A percentile compares a stretch with the other conserved stretches of the same genome.
phyloP scores from a whole-genome alignment of 176 grass and related monocot species.

The Melocanna baccifera region DNA sequence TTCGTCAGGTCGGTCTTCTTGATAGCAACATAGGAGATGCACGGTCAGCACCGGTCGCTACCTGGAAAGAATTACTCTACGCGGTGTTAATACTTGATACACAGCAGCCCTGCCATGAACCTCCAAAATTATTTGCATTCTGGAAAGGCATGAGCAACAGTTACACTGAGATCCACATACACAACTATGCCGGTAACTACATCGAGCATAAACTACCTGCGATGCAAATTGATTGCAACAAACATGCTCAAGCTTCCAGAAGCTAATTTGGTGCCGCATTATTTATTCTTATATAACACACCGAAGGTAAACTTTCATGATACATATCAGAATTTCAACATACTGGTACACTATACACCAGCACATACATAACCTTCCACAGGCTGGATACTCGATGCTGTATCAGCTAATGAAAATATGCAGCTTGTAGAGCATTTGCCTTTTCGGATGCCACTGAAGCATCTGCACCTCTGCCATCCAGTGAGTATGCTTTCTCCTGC shows the following conservation, averaged over 20 bases:
- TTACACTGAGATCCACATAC: not conserved
- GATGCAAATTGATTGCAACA: not conserved
- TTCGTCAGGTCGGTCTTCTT: no score
- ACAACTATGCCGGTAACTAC: not conserved
- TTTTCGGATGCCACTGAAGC: constrained; percentile 40
- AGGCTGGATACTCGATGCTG: not conserved
- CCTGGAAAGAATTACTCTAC: no score
- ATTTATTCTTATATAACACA: constrained; percentile 12
- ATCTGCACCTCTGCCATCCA: constrained; percentile 39
- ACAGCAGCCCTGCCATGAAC: no score
- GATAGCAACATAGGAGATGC: no score
- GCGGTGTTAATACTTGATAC: no score
- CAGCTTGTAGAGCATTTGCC: constrained; percentile 41
- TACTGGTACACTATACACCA: not conserved
- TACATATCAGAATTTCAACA: not conserved
- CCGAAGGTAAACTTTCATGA: not conserved
- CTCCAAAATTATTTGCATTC: no score
- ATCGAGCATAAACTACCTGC: not conserved
- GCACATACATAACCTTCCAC: not conserved
- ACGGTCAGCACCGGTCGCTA: no score
- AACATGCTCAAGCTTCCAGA: not conserved
- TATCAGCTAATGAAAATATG: constrained; percentile 22
- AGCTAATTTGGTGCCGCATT: not conserved
- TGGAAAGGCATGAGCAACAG: no score
- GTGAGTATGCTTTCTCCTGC: constrained; percentile 49